These are phyloP conservation scores for Kodamaea sagamina DNA, from an alignment of 805 yeast species.

Conservation along the genomic window DNA sequence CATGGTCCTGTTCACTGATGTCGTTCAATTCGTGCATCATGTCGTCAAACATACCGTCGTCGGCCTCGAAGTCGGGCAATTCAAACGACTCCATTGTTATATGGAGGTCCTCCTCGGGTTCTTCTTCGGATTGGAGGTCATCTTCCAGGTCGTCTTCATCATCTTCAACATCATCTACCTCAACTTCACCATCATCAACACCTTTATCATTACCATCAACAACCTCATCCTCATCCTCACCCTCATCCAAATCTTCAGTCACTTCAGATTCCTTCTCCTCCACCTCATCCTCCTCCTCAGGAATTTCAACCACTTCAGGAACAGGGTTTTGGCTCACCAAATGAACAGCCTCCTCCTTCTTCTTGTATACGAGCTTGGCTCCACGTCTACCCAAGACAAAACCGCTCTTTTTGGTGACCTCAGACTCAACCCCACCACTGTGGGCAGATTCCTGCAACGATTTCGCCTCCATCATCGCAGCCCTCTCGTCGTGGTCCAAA, in stretches of 20 bases:
- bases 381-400: constrained; percentile 5
- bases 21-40: constrained; percentile 30
- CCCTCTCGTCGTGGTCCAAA: background rate
- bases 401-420: background rate
- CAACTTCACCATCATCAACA: no score
- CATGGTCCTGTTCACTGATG: constrained; percentile 6
- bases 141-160: background rate
- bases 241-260: background rate
- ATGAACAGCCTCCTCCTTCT: background rate
- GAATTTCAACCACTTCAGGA: background rate
- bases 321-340: background rate
- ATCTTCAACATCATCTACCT: background rate
- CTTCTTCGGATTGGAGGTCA: background rate
- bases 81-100: constrained; percentile 10
- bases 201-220: no score
- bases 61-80: constrained; percentile 31
- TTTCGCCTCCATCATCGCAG: constrained; percentile 2
- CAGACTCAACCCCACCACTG: background rate
- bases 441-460: constrained; percentile 5
- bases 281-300: background rate
- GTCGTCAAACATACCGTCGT: constrained; percentile 31
- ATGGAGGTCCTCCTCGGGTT: constrained; percentile 3
- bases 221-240: background rate
- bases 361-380: background rate
- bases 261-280: no score